A percentile compares a stretch with the other conserved stretches of the same genome.
phyloP scores from a whole-genome alignment of 257 asterid species.

The Solanum pennellii region DNA sequence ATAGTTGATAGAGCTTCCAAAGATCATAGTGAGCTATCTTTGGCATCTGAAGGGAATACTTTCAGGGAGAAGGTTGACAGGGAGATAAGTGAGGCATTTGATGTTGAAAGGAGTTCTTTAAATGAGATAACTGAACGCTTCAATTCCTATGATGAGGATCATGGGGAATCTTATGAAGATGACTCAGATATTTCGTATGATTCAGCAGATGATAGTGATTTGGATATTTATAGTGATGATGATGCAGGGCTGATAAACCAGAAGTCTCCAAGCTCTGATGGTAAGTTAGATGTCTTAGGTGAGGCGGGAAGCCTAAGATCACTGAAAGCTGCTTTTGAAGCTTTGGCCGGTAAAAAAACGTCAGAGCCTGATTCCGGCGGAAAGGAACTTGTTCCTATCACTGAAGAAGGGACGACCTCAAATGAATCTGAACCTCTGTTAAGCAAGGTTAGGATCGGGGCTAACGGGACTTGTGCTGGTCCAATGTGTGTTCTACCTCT shows the following conservation, averaged over 20 bases:
- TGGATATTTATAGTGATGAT: constrained; percentile 41
- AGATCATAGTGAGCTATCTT: constrained; percentile 14
- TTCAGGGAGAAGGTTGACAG: constrained; percentile 36
- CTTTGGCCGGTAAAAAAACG: constrained; percentile 40
- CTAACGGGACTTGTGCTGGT: constrained; percentile 24
- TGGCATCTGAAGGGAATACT: constrained; percentile 22
- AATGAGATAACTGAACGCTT: constrained; percentile 64
- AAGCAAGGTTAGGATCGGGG: constrained; percentile 9
- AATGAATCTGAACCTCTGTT: constrained; percentile 8
- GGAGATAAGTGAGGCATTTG: constrained; percentile 80
- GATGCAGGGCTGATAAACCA: constrained; percentile 27
- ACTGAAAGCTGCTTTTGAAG: constrained; percentile 68
- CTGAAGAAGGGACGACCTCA: constrained; percentile 13
- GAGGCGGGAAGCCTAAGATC: constrained; percentile 40
- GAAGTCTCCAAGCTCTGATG: constrained; percentile 17
- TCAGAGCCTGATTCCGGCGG: constrained; percentile 7
- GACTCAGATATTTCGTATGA: constrained; percentile 51
- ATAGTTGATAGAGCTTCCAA: constrained; percentile 22
- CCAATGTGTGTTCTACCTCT: constrained; percentile 66
- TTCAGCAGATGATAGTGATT: constrained; percentile 73
- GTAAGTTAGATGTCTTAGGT: constrained; percentile 27
- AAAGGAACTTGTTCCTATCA: constrained; percentile 9
- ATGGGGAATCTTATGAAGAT: constrained; percentile 33
- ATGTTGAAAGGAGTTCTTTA: constrained; percentile 31
- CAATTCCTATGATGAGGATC: constrained; percentile 43